Percentiles rank a stretch among this genome's conserved stretches.
phyloP scores from a whole-genome alignment of 2,329 filamentous ascomycete genomes.

The Paraconiothyrium sp. region DNA sequence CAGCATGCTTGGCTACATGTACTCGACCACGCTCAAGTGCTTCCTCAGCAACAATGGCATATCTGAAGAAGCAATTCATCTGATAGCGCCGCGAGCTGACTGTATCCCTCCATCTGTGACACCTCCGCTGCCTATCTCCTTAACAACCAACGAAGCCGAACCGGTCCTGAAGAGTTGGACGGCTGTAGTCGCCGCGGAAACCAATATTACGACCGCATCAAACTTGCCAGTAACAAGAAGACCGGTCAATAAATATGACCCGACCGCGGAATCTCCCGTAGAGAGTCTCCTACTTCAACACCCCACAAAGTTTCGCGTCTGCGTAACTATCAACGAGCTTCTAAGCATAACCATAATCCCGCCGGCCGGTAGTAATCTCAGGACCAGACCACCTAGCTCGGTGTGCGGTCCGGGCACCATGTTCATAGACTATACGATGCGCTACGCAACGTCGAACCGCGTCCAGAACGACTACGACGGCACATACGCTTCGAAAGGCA shows the following conservation, averaged over 20 bases:
- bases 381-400: slow-evolving; percentile 57
- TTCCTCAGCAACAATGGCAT: slow-evolving; percentile 60
- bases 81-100: slow-evolving; percentile 67
- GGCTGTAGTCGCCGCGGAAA: slow-evolving; percentile 62
- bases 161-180: slow-evolving; percentile 65
- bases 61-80: slow-evolving; percentile 59
- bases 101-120: slow-evolving; percentile 35
- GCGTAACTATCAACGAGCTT: slow-evolving; percentile 70
- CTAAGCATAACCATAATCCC: slow-evolving; percentile 70
- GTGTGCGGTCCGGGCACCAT: slow-evolving; percentile 67
- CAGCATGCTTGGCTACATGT: slow-evolving; percentile 65
- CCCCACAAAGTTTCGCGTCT: slow-evolving; percentile 65
- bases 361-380: slow-evolving; percentile 53
- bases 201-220: slow-evolving; percentile 67
- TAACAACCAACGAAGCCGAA: slow-evolving; percentile 44
- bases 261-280: slow-evolving; percentile 67
- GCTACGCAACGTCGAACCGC: slow-evolving; percentile 62
- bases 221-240: slow-evolving; percentile 68
- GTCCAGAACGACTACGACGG: slow-evolving; percentile 64
- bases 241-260: slow-evolving; percentile 64
- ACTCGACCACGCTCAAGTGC: slow-evolving; percentile 61
- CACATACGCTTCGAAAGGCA: slow-evolving; percentile 60
- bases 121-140: slow-evolving; percentile 47
- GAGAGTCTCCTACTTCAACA: slow-evolving; percentile 66
- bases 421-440: slow-evolving; percentile 66